Conservation (phyloP, 345 rosid species). For the Hypericum perforatum region DNA sequence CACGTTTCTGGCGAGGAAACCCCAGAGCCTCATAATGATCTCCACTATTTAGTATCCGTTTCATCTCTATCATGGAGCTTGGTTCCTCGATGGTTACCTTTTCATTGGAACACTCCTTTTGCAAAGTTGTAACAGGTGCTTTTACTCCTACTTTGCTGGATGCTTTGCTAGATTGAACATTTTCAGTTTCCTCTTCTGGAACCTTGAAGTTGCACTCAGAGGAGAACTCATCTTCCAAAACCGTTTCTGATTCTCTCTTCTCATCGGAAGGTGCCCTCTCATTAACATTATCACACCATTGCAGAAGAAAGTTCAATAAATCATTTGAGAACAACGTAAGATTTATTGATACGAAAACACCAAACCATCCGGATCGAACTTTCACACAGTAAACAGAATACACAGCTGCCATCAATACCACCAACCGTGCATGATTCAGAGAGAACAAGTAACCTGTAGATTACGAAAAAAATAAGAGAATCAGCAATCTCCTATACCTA, state of each 20-base stretch:
- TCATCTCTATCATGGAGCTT: conserved; percentile 70
- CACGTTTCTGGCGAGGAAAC: conserved; percentile 53
- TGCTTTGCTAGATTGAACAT: conserved; percentile 53
- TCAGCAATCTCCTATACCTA: too few relatives aligned
- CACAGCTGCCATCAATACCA: conserved; percentile 57
- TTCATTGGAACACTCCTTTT: conserved; percentile 35
- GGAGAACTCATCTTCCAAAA: conserved; percentile 57
- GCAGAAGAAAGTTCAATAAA: conserved; percentile 56
- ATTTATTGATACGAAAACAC: conserved; percentile 70
- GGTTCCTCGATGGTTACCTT: conserved; percentile 45
- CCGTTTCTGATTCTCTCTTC: conserved; percentile 51
- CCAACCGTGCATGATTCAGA: conserved; percentile 78
- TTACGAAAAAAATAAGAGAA: conserved; percentile 12
- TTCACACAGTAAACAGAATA: conserved; percentile 77
- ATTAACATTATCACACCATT: conserved; percentile 66
- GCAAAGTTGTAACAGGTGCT: conserved; percentile 36
- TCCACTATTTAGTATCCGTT: conserved; percentile 57
- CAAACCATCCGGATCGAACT: conserved; percentile 93
- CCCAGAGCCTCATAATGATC: conserved; percentile 87
- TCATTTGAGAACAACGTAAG: conserved; percentile 89
- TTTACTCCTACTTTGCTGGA: conserved; percentile 44
- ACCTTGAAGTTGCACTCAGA: conserved; percentile 45
- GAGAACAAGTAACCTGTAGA: conserved; percentile 87
- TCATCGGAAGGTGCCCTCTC: conserved; percentile 51
- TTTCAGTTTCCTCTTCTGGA: conserved; percentile 49